Evolutionary conservation across 768 basidiomycete species (phyloP), one percentile per base, ranked within the genome.

Genomic region (Russula vinacea): DNA sequence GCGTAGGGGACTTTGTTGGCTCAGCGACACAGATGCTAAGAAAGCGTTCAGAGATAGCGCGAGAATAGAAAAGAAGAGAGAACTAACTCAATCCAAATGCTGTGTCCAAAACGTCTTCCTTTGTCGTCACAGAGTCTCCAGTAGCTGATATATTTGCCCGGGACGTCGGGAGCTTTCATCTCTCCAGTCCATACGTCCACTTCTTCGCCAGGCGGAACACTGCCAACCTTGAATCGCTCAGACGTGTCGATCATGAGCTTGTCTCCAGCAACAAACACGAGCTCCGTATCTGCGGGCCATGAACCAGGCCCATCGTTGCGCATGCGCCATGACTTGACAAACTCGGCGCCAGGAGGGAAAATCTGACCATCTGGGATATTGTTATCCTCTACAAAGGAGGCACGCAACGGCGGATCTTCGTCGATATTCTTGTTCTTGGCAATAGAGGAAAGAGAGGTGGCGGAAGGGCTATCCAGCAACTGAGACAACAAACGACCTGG

Each of bases 301-400:
- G 84, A 79, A 6, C 73, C 60, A 16, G 69, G 70, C 17, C 90
- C 86, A 68, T 81, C 81, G 69, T 94, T 94, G 35, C 78, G 66
- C 78, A 93, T 80, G 61, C 80, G 78, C 92, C 92, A 94, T 24
- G 84, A 84, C 75, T 93, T 94, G 60, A 92, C 82, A 70, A 94
- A 94, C 72, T 90, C 89, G 0, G 89, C 90, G 39, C 92, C 92
- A 8, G 90, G 85, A 35, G 90, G 89, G 71, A 93, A 88, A 55
- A 81, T 70, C 26, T 91, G 89, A 0, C 90, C 91, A 68, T 89
- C 86, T 5, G 82, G 78, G 56, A 90, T 86, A 39, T 89, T 92
- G 45, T 85, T 78, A 71, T 92, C 88, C 40, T 78, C 78, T 7
- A 92, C 64, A 65, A 87, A 87, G 6, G 76, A 76, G 4, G 89